A percentile compares a stretch with the other conserved stretches of the same genome.
Conservation (phyloP, 192 early-diverging fungal genomes). For the Physocladia obscura region DNA sequence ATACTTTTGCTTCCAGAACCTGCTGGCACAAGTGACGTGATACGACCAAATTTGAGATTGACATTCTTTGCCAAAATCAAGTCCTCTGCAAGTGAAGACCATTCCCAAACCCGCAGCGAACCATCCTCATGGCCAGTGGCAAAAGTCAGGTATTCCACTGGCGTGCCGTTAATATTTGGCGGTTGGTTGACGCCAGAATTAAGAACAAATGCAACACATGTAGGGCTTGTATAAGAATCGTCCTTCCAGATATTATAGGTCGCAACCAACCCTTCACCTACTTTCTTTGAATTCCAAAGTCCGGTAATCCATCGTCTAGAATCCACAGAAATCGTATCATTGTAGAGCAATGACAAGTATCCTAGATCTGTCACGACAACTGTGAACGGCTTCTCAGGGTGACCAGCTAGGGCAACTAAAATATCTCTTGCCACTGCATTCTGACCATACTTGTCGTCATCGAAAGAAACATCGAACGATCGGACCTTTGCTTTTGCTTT, state of each 20-base stretch:
- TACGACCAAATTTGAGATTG: constrained; percentile 13
- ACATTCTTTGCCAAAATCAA: background rate
- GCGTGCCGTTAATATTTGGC: background rate
- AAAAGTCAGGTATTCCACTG: constrained; percentile 17
- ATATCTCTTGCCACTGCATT: constrained; percentile 18
- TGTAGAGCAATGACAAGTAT: constrained; percentile 17
- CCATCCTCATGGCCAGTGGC: constrained; percentile 34
- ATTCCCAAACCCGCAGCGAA: constrained; percentile 24
- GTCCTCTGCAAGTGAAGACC: constrained; percentile 14
- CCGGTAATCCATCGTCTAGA: constrained; percentile 8
- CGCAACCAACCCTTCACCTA: constrained; percentile 26
- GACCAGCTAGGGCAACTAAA: constrained; percentile 13
- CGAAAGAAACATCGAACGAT: constrained; percentile 13
- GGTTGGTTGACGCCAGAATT: background rate
- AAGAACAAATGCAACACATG: constrained; percentile 14
- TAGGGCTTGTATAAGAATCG: background rate
- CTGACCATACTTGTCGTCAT: constrained; percentile 5
- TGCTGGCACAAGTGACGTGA: constrained; percentile 1
- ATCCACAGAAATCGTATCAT: constrained; percentile 22
- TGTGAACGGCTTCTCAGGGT: constrained; percentile 25
- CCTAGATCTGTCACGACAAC: constrained; percentile 28
- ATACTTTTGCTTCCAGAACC: constrained; percentile 1
- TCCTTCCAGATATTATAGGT: constrained; percentile 17
- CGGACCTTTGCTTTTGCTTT: constrained; percentile 17
- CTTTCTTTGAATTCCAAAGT: constrained; percentile 21